Evolutionary conservation across 108 stramenopile species (phyloP).

Genomic region (Stephanodiscus minutulus): DNA sequence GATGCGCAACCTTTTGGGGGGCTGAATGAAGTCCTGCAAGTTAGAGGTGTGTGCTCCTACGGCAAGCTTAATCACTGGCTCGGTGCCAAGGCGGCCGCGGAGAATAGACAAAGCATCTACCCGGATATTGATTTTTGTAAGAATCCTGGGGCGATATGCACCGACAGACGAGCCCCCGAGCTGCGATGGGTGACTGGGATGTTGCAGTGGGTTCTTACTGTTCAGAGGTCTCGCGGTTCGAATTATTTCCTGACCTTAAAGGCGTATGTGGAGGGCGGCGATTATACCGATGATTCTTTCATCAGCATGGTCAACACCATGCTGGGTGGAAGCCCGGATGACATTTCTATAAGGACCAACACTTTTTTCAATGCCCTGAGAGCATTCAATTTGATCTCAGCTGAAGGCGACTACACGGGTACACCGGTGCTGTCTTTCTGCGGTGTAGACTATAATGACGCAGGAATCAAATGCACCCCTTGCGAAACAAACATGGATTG

Average conservation of each 20-base stretch:
- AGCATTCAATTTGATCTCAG: constrained; percentile 24
- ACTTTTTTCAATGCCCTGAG: constrained; percentile 15
- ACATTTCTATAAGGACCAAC: constrained; percentile 19
- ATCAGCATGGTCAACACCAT: constrained; percentile 22
- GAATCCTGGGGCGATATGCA: constrained; percentile 45
- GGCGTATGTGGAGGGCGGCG: constrained; percentile 36
- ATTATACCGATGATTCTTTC: constrained; percentile 25
- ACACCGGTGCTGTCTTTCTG: no score
- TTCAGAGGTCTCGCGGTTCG: constrained; percentile 31
- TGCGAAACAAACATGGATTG: constrained; percentile 6
- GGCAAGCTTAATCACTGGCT: constrained; percentile 45
- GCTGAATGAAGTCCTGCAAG: constrained; percentile 31
- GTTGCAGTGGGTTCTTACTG: constrained; percentile 47
- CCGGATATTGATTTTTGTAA: constrained; percentile 44
- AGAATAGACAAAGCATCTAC: constrained; percentile 21
- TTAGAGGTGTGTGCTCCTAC: constrained; percentile 41
- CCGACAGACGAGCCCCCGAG: constrained; percentile 25
- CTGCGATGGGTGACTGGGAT: constrained; percentile 53
- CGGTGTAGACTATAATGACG: constrained; percentile 5
- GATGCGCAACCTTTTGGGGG: neutral
- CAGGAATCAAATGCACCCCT: constrained; percentile 2
- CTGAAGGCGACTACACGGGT: neutral
- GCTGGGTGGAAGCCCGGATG: constrained; percentile 23
- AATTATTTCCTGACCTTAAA: constrained; percentile 35
- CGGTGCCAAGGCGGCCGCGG: constrained; percentile 26